Base-by-base conservation (phyloP, 2,329 filamentous ascomycete species). In the Neoarthrinium moseri region DNA sequence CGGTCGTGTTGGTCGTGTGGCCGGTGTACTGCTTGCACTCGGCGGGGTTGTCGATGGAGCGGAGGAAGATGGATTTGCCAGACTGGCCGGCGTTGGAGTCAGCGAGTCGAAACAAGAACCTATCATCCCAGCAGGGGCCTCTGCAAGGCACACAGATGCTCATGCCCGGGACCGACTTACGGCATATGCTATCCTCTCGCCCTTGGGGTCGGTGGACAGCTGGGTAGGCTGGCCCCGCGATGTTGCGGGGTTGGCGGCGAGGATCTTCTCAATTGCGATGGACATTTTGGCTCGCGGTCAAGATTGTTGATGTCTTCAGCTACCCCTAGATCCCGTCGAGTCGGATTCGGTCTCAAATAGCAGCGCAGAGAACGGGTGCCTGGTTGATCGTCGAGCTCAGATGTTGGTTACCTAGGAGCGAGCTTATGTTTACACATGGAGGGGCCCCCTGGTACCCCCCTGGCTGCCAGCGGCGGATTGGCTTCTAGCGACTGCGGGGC, bases 51-150 rank as follows among this genome's bases (percentile, higher is more conserved):
- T 99, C 92, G 72, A 99, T 96, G 52, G 86, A 91, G 57, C 94
- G 90, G 38, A 99, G 78, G 71, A 96, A 97, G 70, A 99, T 86
- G 51, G 92, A 97, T 76, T 97, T 97, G 62, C 90, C 91, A 43
- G 91, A 92, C 90, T 95, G 57, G 11, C 41, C 32, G 30, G 10
- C 23, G 12, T 17, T 24, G 20, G 22, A 23, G 26, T 20, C 17
- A 10, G 6, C 2, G 6, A 38, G 5, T 20, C 13, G 6, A 35
- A 20, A 8, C 33, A 35, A 35, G 33, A 20, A 21, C 15, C 11
- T 35, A 17, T 20, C 6, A 17, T 3, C 10, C n/a, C 11, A 35
- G 33, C 33, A 1, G 33, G 13, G 26, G 26, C 26, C 26, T 29
- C 10, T 29, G n/a, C 12, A 30, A 21, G 26, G 29, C n/a, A 20